phyloP scores from a whole-genome alignment of 371 early-diverging fungal species.

The Mortierella sp. region DNA sequence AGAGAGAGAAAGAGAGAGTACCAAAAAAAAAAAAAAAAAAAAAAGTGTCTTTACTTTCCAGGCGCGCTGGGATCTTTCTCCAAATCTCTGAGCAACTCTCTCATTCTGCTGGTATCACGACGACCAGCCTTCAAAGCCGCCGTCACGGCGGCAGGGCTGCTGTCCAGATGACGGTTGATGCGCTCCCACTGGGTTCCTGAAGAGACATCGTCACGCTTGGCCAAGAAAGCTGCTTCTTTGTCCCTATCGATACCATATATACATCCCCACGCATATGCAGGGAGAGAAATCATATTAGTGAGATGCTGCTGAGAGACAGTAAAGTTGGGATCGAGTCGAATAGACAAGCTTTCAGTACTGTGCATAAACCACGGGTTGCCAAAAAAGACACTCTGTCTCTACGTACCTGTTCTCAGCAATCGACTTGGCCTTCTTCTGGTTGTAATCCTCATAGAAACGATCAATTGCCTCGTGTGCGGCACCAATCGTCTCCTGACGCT shows the following conservation, averaged over 20 bases:
- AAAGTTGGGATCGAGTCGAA: not conserved
- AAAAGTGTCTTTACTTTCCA: constrained; percentile 56
- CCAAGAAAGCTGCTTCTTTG: constrained; percentile 61
- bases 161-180: constrained; percentile 73
- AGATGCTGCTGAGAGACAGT: too few relatives aligned
- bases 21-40: not conserved
- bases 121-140: constrained; percentile 51
- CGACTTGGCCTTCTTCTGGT: constrained; percentile 85
- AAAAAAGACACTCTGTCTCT: not conserved
- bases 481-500: constrained; percentile 76
- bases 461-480: constrained; percentile 88
- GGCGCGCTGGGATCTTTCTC: constrained; percentile 85
- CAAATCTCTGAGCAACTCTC: constrained; percentile 83
- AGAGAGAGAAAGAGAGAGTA: not conserved
- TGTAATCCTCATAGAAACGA: constrained; percentile 95
- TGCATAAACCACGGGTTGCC: not conserved
- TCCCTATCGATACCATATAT: constrained; percentile 51
- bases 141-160: constrained; percentile 60
- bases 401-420: constrained; percentile 80
- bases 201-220: constrained; percentile 68
- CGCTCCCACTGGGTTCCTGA: constrained; percentile 83
- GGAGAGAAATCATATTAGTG: not conserved
- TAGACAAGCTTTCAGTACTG: not conserved
- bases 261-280: not conserved
- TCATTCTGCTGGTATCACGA: constrained; percentile 83